phyloP scores from a whole-genome alignment of 805 yeast genomes.

The Candida boleticola region DNA sequence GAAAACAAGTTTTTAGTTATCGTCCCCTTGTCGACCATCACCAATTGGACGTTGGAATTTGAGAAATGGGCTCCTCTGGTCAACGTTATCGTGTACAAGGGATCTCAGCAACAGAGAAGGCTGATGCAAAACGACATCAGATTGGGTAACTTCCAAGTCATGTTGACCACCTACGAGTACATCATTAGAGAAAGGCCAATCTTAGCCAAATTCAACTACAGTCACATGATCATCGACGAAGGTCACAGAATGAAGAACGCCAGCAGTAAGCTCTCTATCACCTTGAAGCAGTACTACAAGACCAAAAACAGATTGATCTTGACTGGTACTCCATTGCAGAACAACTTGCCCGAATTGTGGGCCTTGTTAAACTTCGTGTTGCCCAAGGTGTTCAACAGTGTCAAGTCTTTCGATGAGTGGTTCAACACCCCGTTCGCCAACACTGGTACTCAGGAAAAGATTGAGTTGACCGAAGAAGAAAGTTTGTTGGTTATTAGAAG shows the following conservation, averaged over 20 bases:
- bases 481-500: constrained; percentile 77
- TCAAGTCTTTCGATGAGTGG: constrained; percentile 86
- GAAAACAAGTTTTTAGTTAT: constrained; percentile 73
- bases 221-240: constrained; percentile 88
- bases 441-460: constrained; percentile 77
- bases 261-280: constrained; percentile 67
- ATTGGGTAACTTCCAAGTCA: constrained; percentile 68
- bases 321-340: constrained; percentile 87
- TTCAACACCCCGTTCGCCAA: constrained; percentile 86
- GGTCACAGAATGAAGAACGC: constrained; percentile 88
- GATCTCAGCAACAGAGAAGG: constrained; percentile 71
- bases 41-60: constrained; percentile 83
- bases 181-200: constrained; percentile 75
- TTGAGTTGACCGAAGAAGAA: constrained; percentile 84
- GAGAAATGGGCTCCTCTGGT: constrained; percentile 88
- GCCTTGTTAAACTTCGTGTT: constrained; percentile 77
- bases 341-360: constrained; percentile 84
- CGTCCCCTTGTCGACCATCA: constrained; percentile 80
- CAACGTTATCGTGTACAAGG: constrained; percentile 71
- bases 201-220: constrained; percentile 67
- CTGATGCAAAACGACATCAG: constrained; percentile 61
- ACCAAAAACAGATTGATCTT: constrained; percentile 76
- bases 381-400: constrained; percentile 83
- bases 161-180: constrained; percentile 80
- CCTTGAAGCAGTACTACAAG: constrained; percentile 68